Evolutionary conservation across 2,329 filamentous ascomycete species (phyloP), one percentile per base, ranked within the genome.

Genomic region (Hawksworthiomyces lignivorus): DNA sequence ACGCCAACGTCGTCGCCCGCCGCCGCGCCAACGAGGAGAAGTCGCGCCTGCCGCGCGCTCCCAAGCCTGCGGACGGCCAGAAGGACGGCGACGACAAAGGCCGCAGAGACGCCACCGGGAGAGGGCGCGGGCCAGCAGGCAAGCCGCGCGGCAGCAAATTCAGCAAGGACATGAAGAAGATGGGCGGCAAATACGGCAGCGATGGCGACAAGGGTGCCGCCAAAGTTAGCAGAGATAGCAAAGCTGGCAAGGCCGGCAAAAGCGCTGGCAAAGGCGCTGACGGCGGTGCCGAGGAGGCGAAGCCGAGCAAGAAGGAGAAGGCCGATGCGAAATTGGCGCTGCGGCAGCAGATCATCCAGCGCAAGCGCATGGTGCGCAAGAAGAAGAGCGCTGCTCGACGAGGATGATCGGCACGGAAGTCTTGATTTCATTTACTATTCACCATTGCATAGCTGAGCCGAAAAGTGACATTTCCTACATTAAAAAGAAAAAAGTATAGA

Each of bases 1-100:
- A 98, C 55, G 89, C 87, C 1, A 89, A 96, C 56, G 92, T 98
- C 1, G 83, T 98, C n/a, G 76, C 82, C 51, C 75, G 92, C 49
- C 75, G 94, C 41, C 76, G 71, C 47, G 77, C 81, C 47, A 68
- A 68, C 36, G 82, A 87, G 57, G 62, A 66, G 31, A 66, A 65
- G 45, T 49, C 51, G 41, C 52, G 46, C 11, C 45, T 41, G 36
- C 44, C 39, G 20, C 47, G 40, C 18, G 27, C 41, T 7, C 52
- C 55, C 42, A 41, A 41, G 3, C 52, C 56, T 22, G 62, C 62
- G 45, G 59, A 56, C 4, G 32, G 52, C 29, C 62, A 61, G 47
- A 62, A 59, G 43, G 61, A 67, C 26, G 62, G 68, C 36, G 74
- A 80, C n/a, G 39, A 39, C 7, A 53, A 73, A 70, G 36, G 15